Evolutionary conservation across 2,329 filamentous ascomycete species (phyloP), one percentile per base, ranked within the genome.

Genomic region (Stenocarpella maydis): DNA sequence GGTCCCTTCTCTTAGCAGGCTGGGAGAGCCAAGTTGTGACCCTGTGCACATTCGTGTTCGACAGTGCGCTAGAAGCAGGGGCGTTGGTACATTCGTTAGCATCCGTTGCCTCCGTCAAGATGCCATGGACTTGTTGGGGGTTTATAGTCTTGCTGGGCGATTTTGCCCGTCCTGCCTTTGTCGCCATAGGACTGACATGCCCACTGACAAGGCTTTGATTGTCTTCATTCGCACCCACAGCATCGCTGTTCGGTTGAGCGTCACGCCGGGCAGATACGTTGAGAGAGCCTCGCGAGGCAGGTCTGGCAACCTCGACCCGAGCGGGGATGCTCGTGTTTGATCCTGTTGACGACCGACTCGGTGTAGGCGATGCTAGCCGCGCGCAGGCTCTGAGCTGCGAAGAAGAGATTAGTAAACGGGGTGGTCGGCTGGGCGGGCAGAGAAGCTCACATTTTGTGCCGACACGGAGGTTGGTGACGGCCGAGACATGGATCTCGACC

Each of bases 291-390:
- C 17, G 31, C 5, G 68, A 47, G 1, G 1, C 14, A 1, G 54
- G 19, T 15, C 26, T 39, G 28, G 41, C 9, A 8, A n/a, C 63
- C n/a, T 67, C 39, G 1, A 43, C n/a, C 8, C 54, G 63, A 58
- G 69, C 67, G 39, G 67, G 69, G 26, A 71, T 71, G 26, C 63
- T 69, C 24, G 19, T 21, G 17, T 69, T 64, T 6, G 69, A 71
- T 14, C 69, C 69, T 4, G 63, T 67, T 21, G 67, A 69, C 3
- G 69, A 71, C 14, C 61, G 67, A 7, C 63, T 50, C 3, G 67
- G 34, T n/a, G 28, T 4, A 54, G 3, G 17, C 31, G 19, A 17
- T 43, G 37, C 4, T 12, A 41, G 26, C 21, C 26, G 55, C 19
- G 17, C 19, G 26, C 12, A 26, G 1, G 41, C 19, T 7, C 34